Evolutionary conservation across 2,329 filamentous ascomycete genomes (phyloP), one percentile per base, ranked within the genome.

Genomic region (Talaromyces atroroseus): DNA sequence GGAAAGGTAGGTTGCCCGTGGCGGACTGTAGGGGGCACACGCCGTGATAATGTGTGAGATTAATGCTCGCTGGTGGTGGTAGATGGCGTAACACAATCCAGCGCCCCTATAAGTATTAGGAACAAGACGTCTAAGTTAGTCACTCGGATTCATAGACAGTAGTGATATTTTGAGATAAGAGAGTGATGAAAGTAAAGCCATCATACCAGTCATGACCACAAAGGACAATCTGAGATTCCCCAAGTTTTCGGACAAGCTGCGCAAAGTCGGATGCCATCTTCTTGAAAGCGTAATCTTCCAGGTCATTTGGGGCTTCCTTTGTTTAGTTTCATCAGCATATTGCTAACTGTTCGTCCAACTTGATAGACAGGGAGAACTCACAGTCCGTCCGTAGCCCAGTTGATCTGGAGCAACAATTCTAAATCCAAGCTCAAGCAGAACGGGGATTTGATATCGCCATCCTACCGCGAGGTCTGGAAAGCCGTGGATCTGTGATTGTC

Each of bases 381-480:
- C 87, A 24, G 89, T 94, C 58, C 83, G 81, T 24, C 88, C 89
- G 70, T 94, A 97, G 60, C 92, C 92, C 64, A 95, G 81, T 79
- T 91, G 86, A 72, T 96, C 90, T 0, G 90, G 88, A 11, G 84
- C 89, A 23, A 97, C 83, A 54, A 96, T 90, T 56, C 88, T 83
- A 62, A 92, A 82, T 21, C 87, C 87, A 56, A 90, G 78, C 5
- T 85, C 80, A 34, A 88, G 72, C 21, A 97, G 80, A 63, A 84
- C 74, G 0, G 92, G 91, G 58, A 96, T 88, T 72, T 96, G 92
- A 73, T 89, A 87, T 60, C 92, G 86, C 92, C 92, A 97, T 67
- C 88, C 90, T 67, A 91, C 85, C 8, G 84, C 83, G 18, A 94
- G 74, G 72, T 96, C 91, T 0, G 92, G 92, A 74, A 86, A 95